Percentiles rank a stretch among this genome's conserved stretches.
Conservation (phyloP, 2,329 filamentous ascomycete genomes). For the Epichloe scottii region DNA sequence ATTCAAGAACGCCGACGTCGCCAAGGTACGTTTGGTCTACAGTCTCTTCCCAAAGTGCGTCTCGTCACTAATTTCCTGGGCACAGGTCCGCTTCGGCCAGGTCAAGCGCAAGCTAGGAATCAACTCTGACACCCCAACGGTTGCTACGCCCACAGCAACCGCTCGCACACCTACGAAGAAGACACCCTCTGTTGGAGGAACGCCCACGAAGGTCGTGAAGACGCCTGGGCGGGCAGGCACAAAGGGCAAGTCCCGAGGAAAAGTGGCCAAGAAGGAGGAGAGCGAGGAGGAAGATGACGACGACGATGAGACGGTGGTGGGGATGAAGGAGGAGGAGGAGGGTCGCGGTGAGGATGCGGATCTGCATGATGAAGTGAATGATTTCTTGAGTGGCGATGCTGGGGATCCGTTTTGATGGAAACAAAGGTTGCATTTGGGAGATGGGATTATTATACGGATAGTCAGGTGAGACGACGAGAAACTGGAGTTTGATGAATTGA, state of each 20-base stretch:
- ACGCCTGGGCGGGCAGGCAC: conserved; percentile 11
- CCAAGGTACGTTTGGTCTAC: conserved; percentile 22
- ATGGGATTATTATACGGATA: background rate
- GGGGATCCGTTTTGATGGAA: background rate
- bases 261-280: conserved; percentile 12
- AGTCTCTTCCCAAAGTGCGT: background rate
- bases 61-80: background rate
- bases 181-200: conserved; percentile 2
- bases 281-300: conserved; percentile 9
- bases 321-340: conserved; percentile 11
- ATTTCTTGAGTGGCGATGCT: background rate
- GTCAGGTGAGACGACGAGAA: no score
- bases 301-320: conserved; percentile 8
- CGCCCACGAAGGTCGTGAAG: conserved; percentile 20
- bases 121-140: conserved; percentile 12
- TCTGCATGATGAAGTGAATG: background rate
- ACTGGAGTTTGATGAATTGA: no score
- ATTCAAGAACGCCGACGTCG: conserved; percentile 33
- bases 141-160: conserved; percentile 1
- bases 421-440: background rate
- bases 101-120: conserved; percentile 35
- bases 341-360: background rate
- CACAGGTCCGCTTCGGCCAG: conserved; percentile 34
- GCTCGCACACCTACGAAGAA: conserved; percentile 13
- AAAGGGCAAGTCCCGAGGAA: conserved; percentile 13